Evolutionary conservation across 805 yeast genomes (phyloP), one percentile per base, ranked within the genome.

Genomic region (Wickerhamomyces canadensis): DNA sequence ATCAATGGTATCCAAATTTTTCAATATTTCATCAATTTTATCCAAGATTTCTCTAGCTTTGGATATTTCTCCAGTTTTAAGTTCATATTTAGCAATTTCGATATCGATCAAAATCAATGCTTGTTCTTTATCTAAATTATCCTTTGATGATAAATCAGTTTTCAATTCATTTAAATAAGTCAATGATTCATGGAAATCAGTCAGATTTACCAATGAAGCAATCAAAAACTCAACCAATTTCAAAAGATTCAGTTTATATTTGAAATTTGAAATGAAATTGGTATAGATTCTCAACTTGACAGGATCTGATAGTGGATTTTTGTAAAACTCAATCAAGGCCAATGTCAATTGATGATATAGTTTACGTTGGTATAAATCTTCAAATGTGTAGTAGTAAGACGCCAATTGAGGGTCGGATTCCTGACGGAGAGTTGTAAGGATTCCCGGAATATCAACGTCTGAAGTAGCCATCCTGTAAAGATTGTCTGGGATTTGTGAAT

Each of bases 331-430:
- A 25, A 64, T 62, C 40, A 93, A 66, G 6, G 76, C 62, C 43
- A 76, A 74, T 3, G 96, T 85, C 56, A 93, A 72, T 67, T 93
- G 98, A 64, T 83, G 94, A 97, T 97, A 93, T 57, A 91, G 72
- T 60, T 87, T 88, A 49, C 95, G 71, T 55, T 88, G 96, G 63
- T 86, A 84, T 40, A 70, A 68, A 51, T 87, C 96, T 55, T 89
- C 97, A 56, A 91, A 73, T 36, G 76, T 73, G 54, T 76, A 80
- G 50, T 83, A 72, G 7, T 70, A 58, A 21, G 78, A 74, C 9
- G 77, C 67, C 36, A 88, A 66, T 27, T 80, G 86, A 4, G 74
- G 65, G 41, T 82, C 85, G 5, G 79, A 68, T 52, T 80, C 83
- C 51, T 70, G 69, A 36, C 95, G 76, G 36, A 87, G 67, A 4